Base-by-base conservation (phyloP, 164 flowering plant species). In the Protea cynaroides region DNA sequence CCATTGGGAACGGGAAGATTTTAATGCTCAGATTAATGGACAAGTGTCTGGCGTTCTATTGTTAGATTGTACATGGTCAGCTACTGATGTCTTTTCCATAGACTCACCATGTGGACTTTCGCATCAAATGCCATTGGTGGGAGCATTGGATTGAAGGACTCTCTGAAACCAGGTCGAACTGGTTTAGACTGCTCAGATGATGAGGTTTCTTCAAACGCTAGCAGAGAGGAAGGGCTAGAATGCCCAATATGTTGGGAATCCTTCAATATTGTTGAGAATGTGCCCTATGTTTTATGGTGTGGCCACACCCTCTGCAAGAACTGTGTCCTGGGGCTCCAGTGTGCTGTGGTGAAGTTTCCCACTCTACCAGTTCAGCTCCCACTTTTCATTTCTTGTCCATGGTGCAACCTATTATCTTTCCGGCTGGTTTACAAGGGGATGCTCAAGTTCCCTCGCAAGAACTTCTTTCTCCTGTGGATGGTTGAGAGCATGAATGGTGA, bases 231-330 rank as follows among this genome's bases (percentile, higher is more conserved):
- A 80, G 89, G 93, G 61, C 71, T 90, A 12, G 96, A 92, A 64
- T 92, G 98, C 70, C 98, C 96, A 8, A 86, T 92, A 68, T 92
- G 98, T 80, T 90, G 90, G 84, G 98, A 92, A 78, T 90, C 92
- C 63, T 92, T 92, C 69, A 92, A 92, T 67, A 83, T 92, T 57
- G 97, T 92, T 19, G 98, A 90, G 74, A 92, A 92, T 65, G 84
- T 92, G 54, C 98, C 98, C 0, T 92, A 92, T 68, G 98, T 92
- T 46, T 70, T 92, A 74, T 92, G 98, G 98, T 92, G 98, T 69
- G 98, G 98, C 49, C 98, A 92, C 68, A 86, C 96, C 55, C 86
- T 92, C 17, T 92, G 97, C 72, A 88, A 92, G 69, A 83, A 88
- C 62, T 92, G 98, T 75, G 81, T 92, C 51, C 71, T 90, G 12